Evolutionary conservation across 768 basidiomycete genomes (phyloP), one percentile per base, ranked within the genome.

Genomic region (Tephrocybe sp.): DNA sequence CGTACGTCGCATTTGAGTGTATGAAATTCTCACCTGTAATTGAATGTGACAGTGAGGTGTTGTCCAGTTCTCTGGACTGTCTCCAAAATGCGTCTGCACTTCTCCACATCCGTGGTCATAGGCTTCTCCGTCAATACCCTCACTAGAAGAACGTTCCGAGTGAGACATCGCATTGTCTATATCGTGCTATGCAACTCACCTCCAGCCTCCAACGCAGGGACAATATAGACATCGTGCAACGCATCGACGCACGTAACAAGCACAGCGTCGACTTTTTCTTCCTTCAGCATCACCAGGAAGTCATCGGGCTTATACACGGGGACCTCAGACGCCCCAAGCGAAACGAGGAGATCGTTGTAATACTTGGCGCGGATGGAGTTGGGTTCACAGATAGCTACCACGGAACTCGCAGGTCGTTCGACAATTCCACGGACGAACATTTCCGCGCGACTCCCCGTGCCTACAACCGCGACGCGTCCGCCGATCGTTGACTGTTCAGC

Each of bases 91-190:
- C 61, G 56, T 21, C 73, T 66, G 54, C 73, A 76, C 54, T 77
- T 78, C 34, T 70, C 73, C 23, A 70, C 66, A 51, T 75, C 72
- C 16, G 76, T 78, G 1, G 76, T 77, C 75, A 78, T 77, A 0
- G 77, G 77, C 57, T 78, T 78, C 58, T 79, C 77, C n/a, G 77
- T 76, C 45, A 79, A 55, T 6, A 78, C 77, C 13, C 69, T 66
- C 15, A 79, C 73, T 73, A 23, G 1, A 15, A 36, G 6, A 25
- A 16, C 10, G 22, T 2, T 30, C 29, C 29, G 33, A 34, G 15
- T 29, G 15, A 34, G 11, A 34, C 13, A 34, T 4, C 8, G 4
- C 33, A 34, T 34, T 34, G 1, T 15, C 18, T 8, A 42, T 11
- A 19, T 42, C 22, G 22, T 19, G 21, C 9, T 11, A 38, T 30